Base-by-base conservation (phyloP, 2,329 filamentous ascomycete species). In the Epichloe amarillans region DNA sequence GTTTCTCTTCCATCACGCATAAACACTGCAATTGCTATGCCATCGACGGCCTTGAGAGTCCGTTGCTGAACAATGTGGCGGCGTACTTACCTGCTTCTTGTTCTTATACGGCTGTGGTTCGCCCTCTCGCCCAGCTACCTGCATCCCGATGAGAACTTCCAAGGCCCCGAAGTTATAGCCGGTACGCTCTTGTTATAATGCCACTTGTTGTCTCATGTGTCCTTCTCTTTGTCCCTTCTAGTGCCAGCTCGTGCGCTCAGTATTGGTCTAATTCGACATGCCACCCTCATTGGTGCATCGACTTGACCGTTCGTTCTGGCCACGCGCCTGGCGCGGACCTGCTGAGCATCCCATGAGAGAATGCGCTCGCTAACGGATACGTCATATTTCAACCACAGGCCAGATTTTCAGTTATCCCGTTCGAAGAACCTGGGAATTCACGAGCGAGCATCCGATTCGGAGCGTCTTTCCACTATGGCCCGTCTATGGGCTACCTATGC, bases 71-170 rank as follows among this genome's bases (percentile, higher is more conserved):
- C 60, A 60, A 96, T 96, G 91, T 95, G 88, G 89, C 82, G 90
- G 74, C 83, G 90, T 68, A 80, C 83, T 55, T 95, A 95, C 70
- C 75, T 97, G 56, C 71, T 94, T 51, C 76, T 98, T 60, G 76
- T 95, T 62, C 73, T 93, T 58, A 80, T 95, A 62, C 85, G 93
- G 68, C 77, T 97, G 63, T 97, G 91, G 79, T 91, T 97, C 66
- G 91, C 93, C 54, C 72, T 97, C 57, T 90, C 86, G 56, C 87
- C 93, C 53, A 97, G 91, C 74, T 98, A 98, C 68, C 80, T 98
- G 45, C 93, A 98, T 67, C 93, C 93, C 5, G 93, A 98, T 72
- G 93, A 98, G 76, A 93, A 97, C 73, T 98, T 98, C 63, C 93
- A 98, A 71, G 93, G 93, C 37, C 93, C 93, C 15, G 93, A 98